A percentile compares a stretch with the other conserved stretches of the same genome.
Conservation (phyloP, 805 yeast genomes). For the Kodamaea lidongshanica region DNA sequence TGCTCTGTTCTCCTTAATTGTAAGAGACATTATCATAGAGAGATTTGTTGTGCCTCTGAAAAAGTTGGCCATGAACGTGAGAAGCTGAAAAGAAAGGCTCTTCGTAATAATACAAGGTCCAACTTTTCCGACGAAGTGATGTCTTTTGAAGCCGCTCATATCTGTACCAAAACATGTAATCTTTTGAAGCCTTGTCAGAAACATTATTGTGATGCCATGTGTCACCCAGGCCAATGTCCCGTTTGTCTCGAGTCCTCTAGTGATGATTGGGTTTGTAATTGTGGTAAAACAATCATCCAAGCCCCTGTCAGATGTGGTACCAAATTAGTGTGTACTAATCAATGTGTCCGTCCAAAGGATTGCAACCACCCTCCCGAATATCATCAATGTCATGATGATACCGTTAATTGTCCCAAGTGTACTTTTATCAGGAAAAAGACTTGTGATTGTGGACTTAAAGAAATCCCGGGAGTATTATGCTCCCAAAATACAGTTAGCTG, state of each 20-base stretch:
- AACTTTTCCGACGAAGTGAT: constrained; percentile 45
- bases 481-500: constrained; percentile 66
- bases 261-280: constrained; percentile 71
- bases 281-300: constrained; percentile 69
- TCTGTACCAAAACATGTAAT: constrained; percentile 64
- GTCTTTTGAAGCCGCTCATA: constrained; percentile 64
- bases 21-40: constrained; percentile 70
- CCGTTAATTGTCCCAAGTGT: constrained; percentile 67
- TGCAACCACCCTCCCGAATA: constrained; percentile 72
- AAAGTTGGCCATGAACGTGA: constrained; percentile 52
- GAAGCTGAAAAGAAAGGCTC: constrained; percentile 45
- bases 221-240: constrained; percentile 76
- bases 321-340: constrained; percentile 53
- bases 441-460: constrained; percentile 57
- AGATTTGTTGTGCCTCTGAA: constrained; percentile 66
- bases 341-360: constrained; percentile 48
- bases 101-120: constrained; percentile 40
- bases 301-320: constrained; percentile 89
- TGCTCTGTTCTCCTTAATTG: constrained; percentile 75
- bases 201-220: constrained; percentile 63
- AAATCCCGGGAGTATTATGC: constrained; percentile 61
- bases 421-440: constrained; percentile 48
- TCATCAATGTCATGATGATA: constrained; percentile 72
- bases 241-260: constrained; percentile 77
- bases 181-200: constrained; percentile 52